Conservation (phyloP, 1,284 basidiomycete genomes). For the Pseudozyma sp. region DNA sequence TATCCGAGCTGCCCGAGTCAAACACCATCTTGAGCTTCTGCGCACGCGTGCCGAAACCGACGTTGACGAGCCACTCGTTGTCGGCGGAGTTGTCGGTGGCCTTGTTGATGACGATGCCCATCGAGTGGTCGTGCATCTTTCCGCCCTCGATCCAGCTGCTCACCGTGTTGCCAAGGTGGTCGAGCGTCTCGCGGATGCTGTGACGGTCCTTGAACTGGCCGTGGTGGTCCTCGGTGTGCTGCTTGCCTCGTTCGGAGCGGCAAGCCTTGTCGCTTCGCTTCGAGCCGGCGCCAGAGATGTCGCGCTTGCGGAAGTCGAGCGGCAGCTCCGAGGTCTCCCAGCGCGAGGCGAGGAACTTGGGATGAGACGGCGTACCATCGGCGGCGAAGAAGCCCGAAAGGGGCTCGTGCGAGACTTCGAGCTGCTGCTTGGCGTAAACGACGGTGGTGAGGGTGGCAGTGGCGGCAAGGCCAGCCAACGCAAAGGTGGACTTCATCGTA, state of each 20-base stretch:
- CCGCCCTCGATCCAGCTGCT: conserved; percentile 37
- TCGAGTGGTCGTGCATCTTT: conserved; percentile 40
- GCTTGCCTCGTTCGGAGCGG: conserved; percentile 8
- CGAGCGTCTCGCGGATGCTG: conserved; percentile 15
- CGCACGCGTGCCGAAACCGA: conserved; percentile 46
- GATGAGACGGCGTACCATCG: conserved; percentile 33
- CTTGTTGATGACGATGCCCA: conserved; percentile 53
- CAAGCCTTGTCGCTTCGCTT: conserved; percentile 26
- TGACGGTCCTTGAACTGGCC: conserved; percentile 8
- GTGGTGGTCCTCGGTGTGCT: background rate
- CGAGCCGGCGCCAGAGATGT: conserved; percentile 26
- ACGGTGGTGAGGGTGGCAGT: conserved; percentile 23
- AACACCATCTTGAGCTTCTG: conserved; percentile 54
- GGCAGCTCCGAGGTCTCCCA: conserved; percentile 43
- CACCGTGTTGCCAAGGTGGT: conserved; percentile 28
- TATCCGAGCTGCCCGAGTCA: conserved; percentile 55
- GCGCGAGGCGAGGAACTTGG: conserved; percentile 34
- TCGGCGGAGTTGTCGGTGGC: conserved; percentile 50
- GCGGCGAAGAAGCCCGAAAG: conserved; percentile 30
- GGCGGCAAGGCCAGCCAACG: conserved; percentile 36
- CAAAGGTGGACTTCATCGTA: conserved; percentile 37
- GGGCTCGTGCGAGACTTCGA: conserved; percentile 47
- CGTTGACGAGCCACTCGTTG: conserved; percentile 60
- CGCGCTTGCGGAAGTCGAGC: conserved; percentile 43
- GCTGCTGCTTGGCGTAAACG: conserved; percentile 24